Evolutionary conservation across 331 rosid genomes (phyloP).

Genomic region (Malus hybrid): DNA sequence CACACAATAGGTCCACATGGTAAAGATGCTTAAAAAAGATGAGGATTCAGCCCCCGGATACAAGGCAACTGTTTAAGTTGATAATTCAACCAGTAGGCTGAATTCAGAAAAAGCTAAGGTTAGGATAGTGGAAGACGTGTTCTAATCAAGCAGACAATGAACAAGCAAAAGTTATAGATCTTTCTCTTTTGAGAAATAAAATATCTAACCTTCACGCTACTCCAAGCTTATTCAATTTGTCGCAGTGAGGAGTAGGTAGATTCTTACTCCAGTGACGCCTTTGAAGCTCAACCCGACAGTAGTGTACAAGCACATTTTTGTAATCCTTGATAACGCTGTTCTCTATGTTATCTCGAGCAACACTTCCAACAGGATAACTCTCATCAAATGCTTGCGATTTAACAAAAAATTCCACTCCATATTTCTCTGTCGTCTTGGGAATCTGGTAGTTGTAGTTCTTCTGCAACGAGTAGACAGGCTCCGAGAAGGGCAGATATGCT

Average conservation of each 20-base stretch:
- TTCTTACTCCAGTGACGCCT: slow-evolving; percentile 80
- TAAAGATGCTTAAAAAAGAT: too few relatives aligned
- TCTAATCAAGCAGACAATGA: not conserved
- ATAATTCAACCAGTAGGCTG: too few relatives aligned
- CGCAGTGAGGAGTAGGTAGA: slow-evolving; percentile 74
- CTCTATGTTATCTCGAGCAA: slow-evolving; percentile 59
- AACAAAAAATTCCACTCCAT: slow-evolving; percentile 65
- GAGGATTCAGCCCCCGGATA: too few relatives aligned
- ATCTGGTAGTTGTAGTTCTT: slow-evolving; percentile 45
- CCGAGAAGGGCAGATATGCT: slow-evolving; percentile 70
- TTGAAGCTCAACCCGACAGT: slow-evolving; percentile 78
- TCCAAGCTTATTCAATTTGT: slow-evolving; percentile 48
- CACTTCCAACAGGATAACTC: slow-evolving; percentile 56
- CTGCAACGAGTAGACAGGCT: slow-evolving; percentile 57
- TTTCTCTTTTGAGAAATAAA: not conserved
- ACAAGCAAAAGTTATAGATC: not conserved
- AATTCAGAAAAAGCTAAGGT: not conserved
- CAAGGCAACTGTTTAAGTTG: too few relatives aligned
- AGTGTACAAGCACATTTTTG: slow-evolving; percentile 56
- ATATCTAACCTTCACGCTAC: slow-evolving; percentile 51
- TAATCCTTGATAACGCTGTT: slow-evolving; percentile 59
- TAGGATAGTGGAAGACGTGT: not conserved
- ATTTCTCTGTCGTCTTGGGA: slow-evolving; percentile 41
- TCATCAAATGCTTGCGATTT: slow-evolving; percentile 49
- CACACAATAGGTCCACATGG: not conserved